Percentiles rank a stretch among this genome's conserved stretches.
Conservation (phyloP, 768 basidiomycete species). For the Boletus vinaceobasis region DNA sequence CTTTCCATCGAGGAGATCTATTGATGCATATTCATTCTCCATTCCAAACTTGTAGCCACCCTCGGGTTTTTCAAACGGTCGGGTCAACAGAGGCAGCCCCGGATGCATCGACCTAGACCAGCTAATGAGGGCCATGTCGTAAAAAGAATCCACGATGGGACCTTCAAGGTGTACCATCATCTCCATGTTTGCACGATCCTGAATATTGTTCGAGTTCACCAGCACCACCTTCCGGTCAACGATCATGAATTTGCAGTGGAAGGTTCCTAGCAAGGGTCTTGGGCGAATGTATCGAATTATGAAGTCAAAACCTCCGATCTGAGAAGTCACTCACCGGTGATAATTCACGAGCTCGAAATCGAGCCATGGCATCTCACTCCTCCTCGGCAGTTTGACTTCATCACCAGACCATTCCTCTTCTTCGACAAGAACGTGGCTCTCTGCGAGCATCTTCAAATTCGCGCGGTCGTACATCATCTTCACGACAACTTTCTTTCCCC, state of each 20-base stretch:
- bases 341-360: constrained; percentile 60
- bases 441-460: constrained; percentile 46
- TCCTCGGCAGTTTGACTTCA: constrained; percentile 48
- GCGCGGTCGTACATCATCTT: constrained; percentile 73
- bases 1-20: constrained; percentile 26
- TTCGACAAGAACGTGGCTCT: constrained; percentile 46
- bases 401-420: constrained; percentile 42
- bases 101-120: constrained; percentile 52
- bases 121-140: constrained; percentile 64
- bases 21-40: constrained; percentile 31
- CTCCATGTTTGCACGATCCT: constrained; percentile 51
- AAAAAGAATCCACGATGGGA: constrained; percentile 63
- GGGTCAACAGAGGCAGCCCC: constrained; percentile 39
- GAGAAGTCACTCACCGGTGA: constrained; percentile 32
- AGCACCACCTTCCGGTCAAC: constrained; percentile 66
- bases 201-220: constrained; percentile 67
- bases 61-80: constrained; percentile 29
- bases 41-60: constrained; percentile 39
- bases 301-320: neutral
- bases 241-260: constrained; percentile 69
- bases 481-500: constrained; percentile 50
- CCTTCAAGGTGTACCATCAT: constrained; percentile 73
- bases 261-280: constrained; percentile 58
- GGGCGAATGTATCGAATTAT: neutral
- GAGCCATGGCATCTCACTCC: constrained; percentile 57